Conservation (phyloP, 2,329 filamentous ascomycete genomes). For the Emmonsiellopsis sp. region DNA sequence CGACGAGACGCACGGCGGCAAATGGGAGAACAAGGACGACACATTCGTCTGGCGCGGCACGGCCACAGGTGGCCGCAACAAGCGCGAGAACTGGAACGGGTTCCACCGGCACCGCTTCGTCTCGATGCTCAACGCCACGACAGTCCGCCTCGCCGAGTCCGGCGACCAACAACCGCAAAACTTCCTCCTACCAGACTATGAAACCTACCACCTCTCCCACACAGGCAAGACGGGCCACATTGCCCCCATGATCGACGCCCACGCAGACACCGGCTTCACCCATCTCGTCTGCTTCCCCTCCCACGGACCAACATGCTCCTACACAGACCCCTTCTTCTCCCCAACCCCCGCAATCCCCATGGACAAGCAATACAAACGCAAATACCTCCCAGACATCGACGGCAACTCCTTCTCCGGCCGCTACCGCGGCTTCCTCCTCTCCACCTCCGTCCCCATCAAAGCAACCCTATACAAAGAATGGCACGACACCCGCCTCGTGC, state of each 20-base stretch:
- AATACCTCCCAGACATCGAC: conserved; percentile 68
- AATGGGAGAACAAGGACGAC: conserved; percentile 35
- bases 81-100: conserved; percentile 52
- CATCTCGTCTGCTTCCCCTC: conserved; percentile 36
- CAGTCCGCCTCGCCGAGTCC: conserved; percentile 42
- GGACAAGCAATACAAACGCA: conserved; percentile 41
- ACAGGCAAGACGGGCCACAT: conserved; percentile 20
- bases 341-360: conserved; percentile 21
- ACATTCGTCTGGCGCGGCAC: conserved; percentile 39
- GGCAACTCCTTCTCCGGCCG: conserved; percentile 63
- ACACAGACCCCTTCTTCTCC: conserved; percentile 34
- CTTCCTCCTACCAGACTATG: conserved; percentile 23
- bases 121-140: conserved; percentile 60
- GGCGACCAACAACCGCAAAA: conserved; percentile 14
- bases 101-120: conserved; percentile 71
- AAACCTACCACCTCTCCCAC: conserved; percentile 33
- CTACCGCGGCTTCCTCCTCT: conserved; percentile 59
- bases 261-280: conserved; percentile 34
- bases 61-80: conserved; percentile 39
- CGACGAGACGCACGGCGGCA: conserved; percentile 26
- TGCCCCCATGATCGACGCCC: conserved; percentile 30
- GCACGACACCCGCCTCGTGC: conserved; percentile 64
- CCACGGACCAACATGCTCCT: conserved; percentile 33
- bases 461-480: conserved; percentile 70
- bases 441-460: conserved; percentile 64